Conservation (phyloP, 768 basidiomycete genomes). For the Kwoniella sp. region DNA sequence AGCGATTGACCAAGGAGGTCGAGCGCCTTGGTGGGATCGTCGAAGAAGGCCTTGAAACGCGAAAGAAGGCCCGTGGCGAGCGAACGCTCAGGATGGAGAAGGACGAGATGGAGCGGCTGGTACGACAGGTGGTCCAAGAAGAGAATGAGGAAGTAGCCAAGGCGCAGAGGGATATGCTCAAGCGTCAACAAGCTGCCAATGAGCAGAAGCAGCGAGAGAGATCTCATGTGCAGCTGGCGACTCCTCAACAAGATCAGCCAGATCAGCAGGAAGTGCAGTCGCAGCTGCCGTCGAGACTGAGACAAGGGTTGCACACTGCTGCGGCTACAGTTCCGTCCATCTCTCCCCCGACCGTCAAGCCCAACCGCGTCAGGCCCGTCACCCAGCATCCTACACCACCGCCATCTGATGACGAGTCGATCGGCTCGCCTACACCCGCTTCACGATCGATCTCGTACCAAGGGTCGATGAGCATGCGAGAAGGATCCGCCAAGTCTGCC, state of each 20-base stretch:
- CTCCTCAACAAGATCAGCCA: no score
- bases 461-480: neutral
- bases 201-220: slow-evolving; percentile 54
- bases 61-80: slow-evolving; percentile 59
- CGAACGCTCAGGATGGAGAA: slow-evolving; percentile 30
- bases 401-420: slow-evolving; percentile 16
- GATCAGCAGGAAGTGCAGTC: slow-evolving; percentile 30
- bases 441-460: slow-evolving; percentile 5
- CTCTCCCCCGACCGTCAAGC: slow-evolving; percentile 26
- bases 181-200: slow-evolving; percentile 56
- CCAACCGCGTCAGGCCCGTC: slow-evolving; percentile 10
- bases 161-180: slow-evolving; percentile 65
- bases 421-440: slow-evolving; percentile 10
- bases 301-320: slow-evolving; percentile 35
- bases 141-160: slow-evolving; percentile 59
- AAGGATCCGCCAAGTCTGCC: neutral
- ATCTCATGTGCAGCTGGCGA: no score
- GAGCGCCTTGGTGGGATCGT: slow-evolving; percentile 80
- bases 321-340: slow-evolving; percentile 18
- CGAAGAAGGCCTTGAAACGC: slow-evolving; percentile 75
- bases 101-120: slow-evolving; percentile 22
- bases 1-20: slow-evolving; percentile 76
- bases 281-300: slow-evolving; percentile 36
- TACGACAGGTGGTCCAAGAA: slow-evolving; percentile 20
- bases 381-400: slow-evolving; percentile 16